These are phyloP conservation scores for Echeveria elegans DNA, from an alignment of 164 flowering plant genomes.

Conservation along the genomic window DNA sequence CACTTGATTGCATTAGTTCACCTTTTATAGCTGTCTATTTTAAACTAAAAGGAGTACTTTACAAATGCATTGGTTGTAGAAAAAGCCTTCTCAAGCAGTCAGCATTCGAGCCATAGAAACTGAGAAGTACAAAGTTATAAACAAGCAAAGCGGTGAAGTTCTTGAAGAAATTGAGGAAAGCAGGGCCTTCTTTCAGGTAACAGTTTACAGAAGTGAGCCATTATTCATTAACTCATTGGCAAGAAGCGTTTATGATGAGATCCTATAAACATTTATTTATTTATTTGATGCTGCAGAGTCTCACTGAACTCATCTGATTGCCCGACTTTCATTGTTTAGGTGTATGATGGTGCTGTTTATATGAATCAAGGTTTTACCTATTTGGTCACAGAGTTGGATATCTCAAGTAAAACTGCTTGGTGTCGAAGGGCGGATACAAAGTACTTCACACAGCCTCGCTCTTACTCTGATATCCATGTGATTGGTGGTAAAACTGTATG, in stretches of 20 bases:
- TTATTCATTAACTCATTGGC: background rate
- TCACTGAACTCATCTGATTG: constrained; percentile 1
- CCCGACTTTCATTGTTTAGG: constrained; percentile 29
- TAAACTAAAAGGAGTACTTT: background rate
- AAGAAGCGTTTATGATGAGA: background rate
- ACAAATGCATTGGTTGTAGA: constrained; percentile 28
- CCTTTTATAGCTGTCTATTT: background rate
- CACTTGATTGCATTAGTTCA: constrained; percentile 6
- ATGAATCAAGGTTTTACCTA: constrained; percentile 84
- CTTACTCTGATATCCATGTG: constrained; percentile 80
- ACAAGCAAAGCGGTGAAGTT: constrained; percentile 37
- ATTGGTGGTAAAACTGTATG: constrained; percentile 64
- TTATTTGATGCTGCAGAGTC: background rate
- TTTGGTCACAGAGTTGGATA: constrained; percentile 62
- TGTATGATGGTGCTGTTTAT: constrained; percentile 92
- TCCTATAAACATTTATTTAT: background rate
- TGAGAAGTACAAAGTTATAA: constrained; percentile 62
- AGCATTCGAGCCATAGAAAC: constrained; percentile 79
- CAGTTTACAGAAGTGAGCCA: background rate
- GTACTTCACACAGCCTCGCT: constrained; percentile 86
- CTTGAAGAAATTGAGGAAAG: constrained; percentile 97
- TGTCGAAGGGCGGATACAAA: constrained; percentile 68
- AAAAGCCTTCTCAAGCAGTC: constrained; percentile 55
- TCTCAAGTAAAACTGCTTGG: constrained; percentile 58
- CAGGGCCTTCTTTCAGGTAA: constrained; percentile 95